Percentiles rank a stretch among this genome's conserved stretches.
Evolutionary conservation across 345 rosid species (phyloP).

Genomic region (Kernera saxatilis): DNA sequence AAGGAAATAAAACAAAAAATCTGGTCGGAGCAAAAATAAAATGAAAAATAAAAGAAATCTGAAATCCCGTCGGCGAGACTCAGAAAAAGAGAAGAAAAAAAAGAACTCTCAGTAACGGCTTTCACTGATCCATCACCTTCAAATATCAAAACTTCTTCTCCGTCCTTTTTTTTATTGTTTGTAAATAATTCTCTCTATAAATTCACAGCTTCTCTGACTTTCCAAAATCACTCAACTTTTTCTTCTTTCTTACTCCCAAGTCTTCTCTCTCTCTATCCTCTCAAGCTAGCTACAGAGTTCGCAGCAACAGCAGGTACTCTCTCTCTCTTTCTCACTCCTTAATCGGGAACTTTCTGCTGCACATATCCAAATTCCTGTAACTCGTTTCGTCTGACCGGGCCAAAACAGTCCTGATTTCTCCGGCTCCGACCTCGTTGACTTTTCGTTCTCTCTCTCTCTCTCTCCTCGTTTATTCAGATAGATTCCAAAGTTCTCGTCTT

Average conservation of each 20-base stretch:
- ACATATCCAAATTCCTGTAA: neutral
- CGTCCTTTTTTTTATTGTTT: neutral
- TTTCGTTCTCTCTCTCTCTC: neutral
- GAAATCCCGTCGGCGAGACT: neutral
- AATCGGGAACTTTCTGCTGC: neutral
- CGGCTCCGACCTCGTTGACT: conserved; percentile 24
- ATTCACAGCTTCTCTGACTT: conserved; percentile 16
- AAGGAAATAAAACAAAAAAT: neutral
- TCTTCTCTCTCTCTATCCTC: conserved; percentile 11
- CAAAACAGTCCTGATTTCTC: conserved; percentile 4
- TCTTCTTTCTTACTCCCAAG: neutral
- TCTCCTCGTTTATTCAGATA: neutral
- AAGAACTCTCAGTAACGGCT: neutral
- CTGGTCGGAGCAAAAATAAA: neutral
- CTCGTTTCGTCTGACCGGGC: neutral
- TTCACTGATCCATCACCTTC: conserved; percentile 7
- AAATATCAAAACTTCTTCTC: neutral
- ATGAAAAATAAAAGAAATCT: neutral
- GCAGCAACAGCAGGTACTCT: conserved; percentile 15
- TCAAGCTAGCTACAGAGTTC: conserved; percentile 1
- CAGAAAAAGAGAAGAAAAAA: neutral
- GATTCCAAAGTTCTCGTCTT: conserved; percentile 9
- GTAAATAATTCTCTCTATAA: neutral
- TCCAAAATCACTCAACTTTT: conserved; percentile 3
- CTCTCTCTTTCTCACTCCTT: neutral